These are phyloP conservation scores for Trametes maxima DNA, from an alignment of 768 basidiomycete genomes.

Conservation along the genomic window DNA sequence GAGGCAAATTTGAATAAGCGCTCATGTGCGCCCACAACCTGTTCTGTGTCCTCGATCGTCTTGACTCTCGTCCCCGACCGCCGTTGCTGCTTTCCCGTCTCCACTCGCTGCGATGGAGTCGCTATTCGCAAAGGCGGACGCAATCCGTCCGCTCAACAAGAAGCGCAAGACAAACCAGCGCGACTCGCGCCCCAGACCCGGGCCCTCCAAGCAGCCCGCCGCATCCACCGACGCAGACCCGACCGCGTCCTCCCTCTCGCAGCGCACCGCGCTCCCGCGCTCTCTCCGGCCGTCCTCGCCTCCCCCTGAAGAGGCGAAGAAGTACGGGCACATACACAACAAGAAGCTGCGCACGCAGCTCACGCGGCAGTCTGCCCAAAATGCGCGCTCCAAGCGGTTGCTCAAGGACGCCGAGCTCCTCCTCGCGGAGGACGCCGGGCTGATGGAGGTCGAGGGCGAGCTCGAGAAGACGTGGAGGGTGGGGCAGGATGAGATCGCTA, in stretches of 20 bases:
- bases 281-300: constrained; percentile 61
- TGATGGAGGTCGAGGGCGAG: constrained; percentile 72
- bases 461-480: constrained; percentile 92
- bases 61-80: neutral
- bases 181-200: constrained; percentile 21
- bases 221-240: constrained; percentile 14
- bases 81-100: neutral
- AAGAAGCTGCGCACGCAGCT: constrained; percentile 77
- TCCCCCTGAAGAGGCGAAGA: constrained; percentile 48
- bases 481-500: constrained; percentile 74
- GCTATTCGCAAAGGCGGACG: constrained; percentile 70
- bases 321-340: constrained; percentile 66
- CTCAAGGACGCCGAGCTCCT: constrained; percentile 73
- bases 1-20: too few species aligned
- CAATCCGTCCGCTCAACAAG: constrained; percentile 51
- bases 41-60: too few species aligned
- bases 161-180: constrained; percentile 23
- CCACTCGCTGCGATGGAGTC: constrained; percentile 57
- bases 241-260: constrained; percentile 28
- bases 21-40: too few species aligned
- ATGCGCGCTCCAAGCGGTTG: constrained; percentile 62
- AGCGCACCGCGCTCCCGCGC: constrained; percentile 61
- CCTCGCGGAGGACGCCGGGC: constrained; percentile 68
- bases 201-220: constrained; percentile 16
- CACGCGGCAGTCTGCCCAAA: constrained; percentile 58